Base-by-base conservation (phyloP, 2,329 filamentous ascomycete species). In the Fusarium sp. region DNA sequence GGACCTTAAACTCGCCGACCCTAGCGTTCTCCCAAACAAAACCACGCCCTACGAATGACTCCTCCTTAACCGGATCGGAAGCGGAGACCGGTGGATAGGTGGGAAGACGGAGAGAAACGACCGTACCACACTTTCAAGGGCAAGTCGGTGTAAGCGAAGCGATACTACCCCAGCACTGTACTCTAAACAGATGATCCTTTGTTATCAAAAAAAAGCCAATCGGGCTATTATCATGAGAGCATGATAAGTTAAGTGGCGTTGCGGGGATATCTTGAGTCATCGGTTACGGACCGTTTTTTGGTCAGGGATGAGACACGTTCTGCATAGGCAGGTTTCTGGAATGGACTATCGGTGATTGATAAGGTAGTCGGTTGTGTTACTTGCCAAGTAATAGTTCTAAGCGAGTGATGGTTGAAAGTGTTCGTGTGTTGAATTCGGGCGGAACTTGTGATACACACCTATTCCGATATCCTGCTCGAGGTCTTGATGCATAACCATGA, bases 1-100 rank as follows among this genome's bases (percentile, higher is more conserved):
- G 20, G 54, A 58, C 46, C 64, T 45, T 52, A 31, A 37, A 51
- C 46, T 62, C 51, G 40, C 46, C 55, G 45, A 31, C 51, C 63
- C 66, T 63, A 67, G 57, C 57, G 60, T 56, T 28, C 45, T n/a
- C 46, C 23, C 23, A 23, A 23, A 23, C 4, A 41, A 47, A 36
- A 42, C 26, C 42, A 42, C 56, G 63, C 62, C 57, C 50, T 67
- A 50, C 33, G 18, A 52, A 23, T 16, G 30, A 18, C 6, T 10
- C 38, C 47, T 49, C 52, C 61, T 65, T 23, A 36, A 65, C 57
- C 62, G 67, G 58, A 46, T 67, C 67, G 67, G 67, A 44, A 57
- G 26, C 58, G 42, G 46, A 38, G 55, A 44, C 67, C 59, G 64
- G 51, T 55, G 51, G 40, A 56, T 49, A 28, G 62, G 40, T 8